Conservation (phyloP, 345 rosid species). For the Eucalyptus curtisii region DNA sequence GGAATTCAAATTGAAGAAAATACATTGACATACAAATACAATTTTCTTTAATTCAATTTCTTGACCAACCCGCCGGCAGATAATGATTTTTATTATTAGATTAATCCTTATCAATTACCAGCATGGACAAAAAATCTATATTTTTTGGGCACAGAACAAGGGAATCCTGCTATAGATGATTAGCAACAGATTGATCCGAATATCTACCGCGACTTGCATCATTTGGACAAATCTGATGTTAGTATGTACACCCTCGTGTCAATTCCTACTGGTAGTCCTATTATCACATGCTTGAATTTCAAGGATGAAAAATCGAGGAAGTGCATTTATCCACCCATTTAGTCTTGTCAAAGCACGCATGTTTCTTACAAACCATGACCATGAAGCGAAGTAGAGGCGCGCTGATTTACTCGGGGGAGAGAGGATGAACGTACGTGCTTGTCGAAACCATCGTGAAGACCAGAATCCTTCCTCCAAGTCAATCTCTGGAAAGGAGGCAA, state of each 20-base stretch:
- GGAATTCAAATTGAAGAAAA: background rate
- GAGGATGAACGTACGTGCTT: conserved; percentile 7
- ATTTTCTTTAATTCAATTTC: background rate
- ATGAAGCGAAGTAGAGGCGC: background rate
- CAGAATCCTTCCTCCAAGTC: conserved; percentile 61
- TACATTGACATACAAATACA: background rate
- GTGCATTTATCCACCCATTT: background rate
- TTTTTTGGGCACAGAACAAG: background rate
- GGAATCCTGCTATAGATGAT: background rate
- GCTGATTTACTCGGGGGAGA: background rate
- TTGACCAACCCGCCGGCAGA: background rate
- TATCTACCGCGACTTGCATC: background rate
- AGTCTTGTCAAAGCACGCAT: background rate
- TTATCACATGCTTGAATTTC: background rate
- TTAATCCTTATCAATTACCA: background rate
- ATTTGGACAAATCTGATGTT: background rate
- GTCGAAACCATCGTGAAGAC: conserved; percentile 30
- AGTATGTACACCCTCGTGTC: too few species aligned
- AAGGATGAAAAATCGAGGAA: background rate
- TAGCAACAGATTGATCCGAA: background rate
- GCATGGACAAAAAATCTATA: too few species aligned
- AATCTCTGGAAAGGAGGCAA: conserved; percentile 37
- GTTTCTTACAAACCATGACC: background rate
- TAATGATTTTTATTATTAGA: background rate
- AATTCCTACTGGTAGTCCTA: too few species aligned